These are phyloP conservation scores for Clonostachys solani DNA, from an alignment of 2,329 filamentous ascomycete genomes.

Conservation along the genomic window DNA sequence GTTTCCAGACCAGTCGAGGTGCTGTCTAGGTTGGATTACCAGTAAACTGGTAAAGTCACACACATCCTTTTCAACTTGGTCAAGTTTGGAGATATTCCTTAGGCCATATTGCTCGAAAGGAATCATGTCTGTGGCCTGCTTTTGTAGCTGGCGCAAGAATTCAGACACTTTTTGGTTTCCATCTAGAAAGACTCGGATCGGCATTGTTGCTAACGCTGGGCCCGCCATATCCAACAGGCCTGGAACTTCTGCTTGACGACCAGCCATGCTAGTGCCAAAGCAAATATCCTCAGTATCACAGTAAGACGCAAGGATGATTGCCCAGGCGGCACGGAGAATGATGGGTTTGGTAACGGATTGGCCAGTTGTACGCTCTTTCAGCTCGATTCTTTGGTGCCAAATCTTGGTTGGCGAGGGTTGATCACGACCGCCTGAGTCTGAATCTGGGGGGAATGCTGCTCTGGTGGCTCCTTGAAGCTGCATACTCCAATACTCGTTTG, in stretches of 20 bases:
- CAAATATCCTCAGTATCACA: conserved; percentile 10
- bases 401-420: background rate
- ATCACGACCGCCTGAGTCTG: background rate
- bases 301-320: conserved; percentile 5
- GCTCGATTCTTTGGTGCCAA: background rate
- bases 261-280: conserved; percentile 15
- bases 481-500: background rate
- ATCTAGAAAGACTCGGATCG: conserved; percentile 4
- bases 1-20: background rate
- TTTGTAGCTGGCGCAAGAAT: conserved; percentile 7
- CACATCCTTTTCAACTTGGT: conserved; percentile 4
- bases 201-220: conserved; percentile 8
- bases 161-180: conserved; percentile 4
- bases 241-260: conserved; percentile 9
- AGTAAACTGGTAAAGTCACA: conserved; percentile 12
- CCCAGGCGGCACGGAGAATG: conserved; percentile 5
- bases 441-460: conserved; percentile 2
- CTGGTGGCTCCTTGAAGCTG: conserved; percentile 4
- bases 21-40: conserved; percentile 7
- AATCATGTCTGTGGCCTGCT: conserved; percentile 10
- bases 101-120: conserved; percentile 13
- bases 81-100: conserved; percentile 11
- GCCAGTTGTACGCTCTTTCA: background rate
- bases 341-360: conserved; percentile 9
- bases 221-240: conserved; percentile 5